These are phyloP conservation scores for Ceratocystis cubensis DNA, from an alignment of 2,329 filamentous ascomycete genomes.

Conservation along the genomic window DNA sequence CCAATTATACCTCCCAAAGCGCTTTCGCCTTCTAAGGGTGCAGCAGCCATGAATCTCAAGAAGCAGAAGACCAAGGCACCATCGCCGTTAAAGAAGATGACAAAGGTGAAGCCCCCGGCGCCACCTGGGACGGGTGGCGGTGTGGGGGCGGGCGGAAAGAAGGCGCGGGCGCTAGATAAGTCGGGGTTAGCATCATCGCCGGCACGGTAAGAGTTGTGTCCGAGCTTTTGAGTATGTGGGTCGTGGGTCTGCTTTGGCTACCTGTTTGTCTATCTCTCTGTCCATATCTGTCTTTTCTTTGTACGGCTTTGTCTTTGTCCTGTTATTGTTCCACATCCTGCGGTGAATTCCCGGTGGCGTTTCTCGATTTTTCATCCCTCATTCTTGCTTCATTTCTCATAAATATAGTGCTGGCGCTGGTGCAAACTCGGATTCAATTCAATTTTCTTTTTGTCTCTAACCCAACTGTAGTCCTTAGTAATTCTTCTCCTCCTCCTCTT, in stretches of 20 bases:
- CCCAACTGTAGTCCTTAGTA: neutral
- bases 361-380: constrained; percentile 13
- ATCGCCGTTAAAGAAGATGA: constrained; percentile 24
- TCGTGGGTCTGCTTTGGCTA: neutral
- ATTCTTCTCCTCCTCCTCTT: constrained; percentile 35
- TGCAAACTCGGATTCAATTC: neutral
- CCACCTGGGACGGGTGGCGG: constrained; percentile 25
- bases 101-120: constrained; percentile 30
- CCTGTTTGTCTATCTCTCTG: neutral
- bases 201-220: neutral
- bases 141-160: constrained; percentile 26
- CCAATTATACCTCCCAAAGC: constrained; percentile 27
- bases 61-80: constrained; percentile 31
- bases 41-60: constrained; percentile 26
- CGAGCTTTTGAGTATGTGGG: neutral
- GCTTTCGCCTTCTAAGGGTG: constrained; percentile 25
- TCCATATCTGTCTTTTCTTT: neutral
- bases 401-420: neutral
- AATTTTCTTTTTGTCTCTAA: neutral
- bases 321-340: constrained; percentile 18
- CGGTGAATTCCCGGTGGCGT: constrained; percentile 5
- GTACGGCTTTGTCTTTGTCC: constrained; percentile 20
- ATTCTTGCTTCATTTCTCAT: constrained; percentile 18
- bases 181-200: constrained; percentile 42
- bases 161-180: constrained; percentile 40